Conservation (phyloP, 1,139 yeast genomes). For the Hemisphaericaspora xylofermentans region DNA sequence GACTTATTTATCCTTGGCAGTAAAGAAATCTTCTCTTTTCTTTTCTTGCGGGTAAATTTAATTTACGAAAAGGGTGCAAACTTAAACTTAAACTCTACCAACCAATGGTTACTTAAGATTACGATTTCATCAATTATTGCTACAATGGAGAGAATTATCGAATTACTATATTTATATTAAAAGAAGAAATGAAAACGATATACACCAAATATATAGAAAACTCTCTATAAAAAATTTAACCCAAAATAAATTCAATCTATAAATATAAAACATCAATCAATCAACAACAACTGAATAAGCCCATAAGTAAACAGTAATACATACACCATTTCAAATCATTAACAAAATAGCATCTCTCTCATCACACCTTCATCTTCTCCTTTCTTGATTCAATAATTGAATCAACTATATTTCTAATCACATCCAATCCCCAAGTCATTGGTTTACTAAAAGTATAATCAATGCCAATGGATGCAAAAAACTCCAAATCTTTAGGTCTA, state of each 20-base stretch:
- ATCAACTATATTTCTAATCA: constrained; percentile 12
- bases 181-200: too few relatives aligned
- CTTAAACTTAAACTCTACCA: too few relatives aligned
- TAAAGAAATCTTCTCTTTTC: too few relatives aligned
- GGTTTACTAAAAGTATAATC: constrained; percentile 47
- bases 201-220: too few relatives aligned
- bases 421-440: constrained; percentile 23
- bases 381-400: constrained; percentile 10
- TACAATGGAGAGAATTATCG: neutral
- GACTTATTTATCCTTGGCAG: too few relatives aligned
- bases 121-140: too few relatives aligned
- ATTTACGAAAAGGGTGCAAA: too few relatives aligned
- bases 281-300: neutral
- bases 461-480: constrained; percentile 36
- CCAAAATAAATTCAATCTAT: neutral
- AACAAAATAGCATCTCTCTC: neutral
- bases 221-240: too few relatives aligned
- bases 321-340: neutral
- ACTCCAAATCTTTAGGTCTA: constrained; percentile 26
- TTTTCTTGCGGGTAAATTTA: too few relatives aligned
- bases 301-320: neutral
- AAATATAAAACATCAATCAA: neutral
- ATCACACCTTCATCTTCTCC: neutral
- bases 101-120: too few relatives aligned
- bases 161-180: too few relatives aligned